These are phyloP conservation scores for Boletellus dicymbophilus DNA, from an alignment of 1,284 basidiomycete species.

Conservation along the genomic window DNA sequence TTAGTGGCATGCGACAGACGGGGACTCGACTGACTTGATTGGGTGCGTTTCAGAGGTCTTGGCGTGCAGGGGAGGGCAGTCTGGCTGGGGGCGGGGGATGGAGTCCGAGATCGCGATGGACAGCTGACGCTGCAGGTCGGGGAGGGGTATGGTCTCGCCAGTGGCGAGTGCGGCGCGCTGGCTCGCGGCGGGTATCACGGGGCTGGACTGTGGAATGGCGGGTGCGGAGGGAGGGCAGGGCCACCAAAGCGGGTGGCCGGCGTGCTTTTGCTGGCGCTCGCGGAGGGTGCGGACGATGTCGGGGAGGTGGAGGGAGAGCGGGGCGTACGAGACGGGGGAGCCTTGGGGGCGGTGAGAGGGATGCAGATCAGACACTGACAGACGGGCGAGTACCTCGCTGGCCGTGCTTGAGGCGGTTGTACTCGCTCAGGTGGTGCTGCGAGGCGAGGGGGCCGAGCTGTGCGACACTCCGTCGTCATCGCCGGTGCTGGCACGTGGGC, in stretches of 20 bases:
- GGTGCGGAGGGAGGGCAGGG: slow-evolving; percentile 27
- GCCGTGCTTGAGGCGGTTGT: slow-evolving; percentile 78
- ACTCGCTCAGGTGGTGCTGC: slow-evolving; percentile 81
- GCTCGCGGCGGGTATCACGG: slow-evolving; percentile 22
- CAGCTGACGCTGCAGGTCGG: slow-evolving; percentile 26
- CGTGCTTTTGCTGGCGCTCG: slow-evolving; percentile 55
- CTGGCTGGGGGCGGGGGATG: slow-evolving; percentile 5
- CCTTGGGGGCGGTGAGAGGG: slow-evolving; percentile 39
- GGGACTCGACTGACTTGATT: slow-evolving; percentile 61
- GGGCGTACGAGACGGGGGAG: slow-evolving; percentile 60
- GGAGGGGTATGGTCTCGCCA: slow-evolving; percentile 16
- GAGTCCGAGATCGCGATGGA: slow-evolving; percentile 22
- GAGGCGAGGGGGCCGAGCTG: slow-evolving; percentile 69
- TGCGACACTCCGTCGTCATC: slow-evolving; percentile 11
- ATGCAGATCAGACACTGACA: neutral
- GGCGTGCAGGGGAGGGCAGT: slow-evolving; percentile 28
- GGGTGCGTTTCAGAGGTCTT: slow-evolving; percentile 86
- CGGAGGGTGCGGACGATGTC: slow-evolving; percentile 62
- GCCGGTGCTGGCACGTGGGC: neutral
- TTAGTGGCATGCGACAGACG: slow-evolving; percentile 8
- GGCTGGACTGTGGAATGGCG: neutral
- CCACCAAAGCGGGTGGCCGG: slow-evolving; percentile 56
- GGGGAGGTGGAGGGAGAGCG: slow-evolving; percentile 72
- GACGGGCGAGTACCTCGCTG: slow-evolving; percentile 46
- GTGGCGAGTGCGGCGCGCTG: slow-evolving; percentile 27